Conservation (phyloP, 2,329 filamentous ascomycete genomes). For the Xylariaceae sp. region DNA sequence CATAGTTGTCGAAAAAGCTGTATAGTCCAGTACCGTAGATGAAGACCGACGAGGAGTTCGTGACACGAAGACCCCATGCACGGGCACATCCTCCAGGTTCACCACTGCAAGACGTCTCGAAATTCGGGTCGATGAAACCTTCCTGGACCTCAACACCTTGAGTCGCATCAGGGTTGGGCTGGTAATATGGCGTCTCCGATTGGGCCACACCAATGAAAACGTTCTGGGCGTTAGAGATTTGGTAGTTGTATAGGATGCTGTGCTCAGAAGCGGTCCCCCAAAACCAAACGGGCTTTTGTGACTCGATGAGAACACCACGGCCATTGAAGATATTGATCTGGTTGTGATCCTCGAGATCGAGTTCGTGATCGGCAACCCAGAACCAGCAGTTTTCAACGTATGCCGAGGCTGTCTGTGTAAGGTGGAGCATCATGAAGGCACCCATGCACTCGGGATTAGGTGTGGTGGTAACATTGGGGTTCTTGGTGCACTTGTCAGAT, state of each 20-base stretch:
- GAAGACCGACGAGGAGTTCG: conserved; percentile 67
- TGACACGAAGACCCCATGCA: conserved; percentile 74
- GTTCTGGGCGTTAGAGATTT: conserved; percentile 75
- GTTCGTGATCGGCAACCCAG: conserved; percentile 89
- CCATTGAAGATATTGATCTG: conserved; percentile 89
- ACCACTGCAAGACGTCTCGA: conserved; percentile 57
- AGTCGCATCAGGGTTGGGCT: conserved; percentile 76
- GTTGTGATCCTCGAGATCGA: conserved; percentile 72
- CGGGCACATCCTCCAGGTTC: conserved; percentile 62
- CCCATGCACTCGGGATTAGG: conserved; percentile 72
- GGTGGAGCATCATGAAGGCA: conserved; percentile 70
- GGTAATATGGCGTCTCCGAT: conserved; percentile 87
- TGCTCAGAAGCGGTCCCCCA: conserved; percentile 75
- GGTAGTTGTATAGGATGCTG: conserved; percentile 78
- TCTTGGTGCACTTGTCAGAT: conserved; percentile 78
- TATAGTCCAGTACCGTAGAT: conserved; percentile 77
- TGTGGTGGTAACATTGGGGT: conserved; percentile 62
- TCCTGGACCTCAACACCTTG: conserved; percentile 64
- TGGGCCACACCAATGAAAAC: conserved; percentile 85
- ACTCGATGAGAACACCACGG: conserved; percentile 80
- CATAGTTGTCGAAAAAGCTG: conserved; percentile 84
- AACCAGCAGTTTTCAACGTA: conserved; percentile 92
- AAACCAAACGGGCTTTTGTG: conserved; percentile 76
- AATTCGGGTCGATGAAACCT: conserved; percentile 69
- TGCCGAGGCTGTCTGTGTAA: conserved; percentile 63